A percentile compares a stretch with the other conserved stretches of the same genome.
Conservation (phyloP, 345 rosid genomes). For the Microcos paniculata region DNA sequence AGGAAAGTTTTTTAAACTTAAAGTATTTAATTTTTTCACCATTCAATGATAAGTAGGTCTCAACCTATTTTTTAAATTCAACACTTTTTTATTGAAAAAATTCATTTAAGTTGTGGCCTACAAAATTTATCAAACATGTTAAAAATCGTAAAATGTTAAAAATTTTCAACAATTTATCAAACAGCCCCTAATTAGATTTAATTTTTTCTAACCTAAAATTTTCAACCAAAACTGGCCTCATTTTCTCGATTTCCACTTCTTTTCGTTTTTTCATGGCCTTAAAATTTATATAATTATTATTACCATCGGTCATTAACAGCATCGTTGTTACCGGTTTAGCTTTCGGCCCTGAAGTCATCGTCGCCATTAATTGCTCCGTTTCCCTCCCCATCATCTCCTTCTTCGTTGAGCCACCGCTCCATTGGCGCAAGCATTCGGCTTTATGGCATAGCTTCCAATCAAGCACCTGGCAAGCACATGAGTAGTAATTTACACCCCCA, state of each 20-base stretch:
- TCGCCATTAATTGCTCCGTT: slow-evolving; percentile 32
- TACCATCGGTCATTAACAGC: slow-evolving; percentile 21
- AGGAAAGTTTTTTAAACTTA: no score
- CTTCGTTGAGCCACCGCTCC: slow-evolving; percentile 62
- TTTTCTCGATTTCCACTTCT: no score
- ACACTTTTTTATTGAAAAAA: no score
- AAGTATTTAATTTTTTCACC: no score
- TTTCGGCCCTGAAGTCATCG: slow-evolving; percentile 37
- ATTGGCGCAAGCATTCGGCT: slow-evolving; percentile 69
- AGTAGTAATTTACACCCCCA: slow-evolving; percentile 89
- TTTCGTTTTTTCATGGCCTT: neutral
- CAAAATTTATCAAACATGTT: no score
- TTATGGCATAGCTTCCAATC: slow-evolving; percentile 95
- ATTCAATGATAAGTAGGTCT: no score
- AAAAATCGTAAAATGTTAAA: no score
- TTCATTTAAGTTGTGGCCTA: no score
- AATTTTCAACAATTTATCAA: no score
- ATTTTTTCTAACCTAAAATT: slow-evolving; percentile 22
- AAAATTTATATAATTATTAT: slow-evolving; percentile 7
- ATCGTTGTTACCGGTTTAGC: slow-evolving; percentile 16
- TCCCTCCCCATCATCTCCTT: slow-evolving; percentile 43
- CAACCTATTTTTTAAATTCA: no score
- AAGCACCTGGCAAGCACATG: slow-evolving; percentile 95
- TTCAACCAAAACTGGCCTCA: slow-evolving; percentile 30
- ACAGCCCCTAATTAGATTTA: no score